phyloP scores from a whole-genome alignment of 352 stramenopile species.

The Globisporangium cystogenes region DNA sequence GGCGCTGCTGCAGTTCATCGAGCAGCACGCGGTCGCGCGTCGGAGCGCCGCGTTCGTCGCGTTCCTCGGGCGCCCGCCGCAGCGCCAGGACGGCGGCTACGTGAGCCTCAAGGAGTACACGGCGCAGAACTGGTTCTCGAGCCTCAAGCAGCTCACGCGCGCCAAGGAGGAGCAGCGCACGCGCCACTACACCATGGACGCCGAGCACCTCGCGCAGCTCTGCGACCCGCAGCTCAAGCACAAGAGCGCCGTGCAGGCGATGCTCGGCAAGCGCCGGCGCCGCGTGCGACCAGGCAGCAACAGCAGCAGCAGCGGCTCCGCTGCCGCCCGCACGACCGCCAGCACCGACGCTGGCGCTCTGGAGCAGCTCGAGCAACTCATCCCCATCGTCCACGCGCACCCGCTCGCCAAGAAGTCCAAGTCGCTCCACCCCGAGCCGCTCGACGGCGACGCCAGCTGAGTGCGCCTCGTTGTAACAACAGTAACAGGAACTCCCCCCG shows the following conservation, averaged over 20 bases:
- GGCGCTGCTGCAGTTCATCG: constrained; percentile 49
- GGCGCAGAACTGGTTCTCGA: constrained; percentile 55
- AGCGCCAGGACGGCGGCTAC: constrained; percentile 53
- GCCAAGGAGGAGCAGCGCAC: constrained; percentile 28
- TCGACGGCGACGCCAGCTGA: neutral
- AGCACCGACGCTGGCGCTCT: neutral
- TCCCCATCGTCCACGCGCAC: constrained; percentile 13
- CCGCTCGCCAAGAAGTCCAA: constrained; percentile 29
- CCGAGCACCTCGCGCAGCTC: constrained; percentile 9
- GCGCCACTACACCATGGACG: constrained; percentile 21
- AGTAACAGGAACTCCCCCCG: too few relatives aligned
- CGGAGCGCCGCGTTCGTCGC: constrained; percentile 27
- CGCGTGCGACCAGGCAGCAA: neutral
- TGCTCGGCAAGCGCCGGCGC: constrained; percentile 11
- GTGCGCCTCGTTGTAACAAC: neutral
- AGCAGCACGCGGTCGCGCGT: constrained; percentile 36
- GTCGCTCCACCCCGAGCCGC: constrained; percentile 7
- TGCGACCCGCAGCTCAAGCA: constrained; percentile 1
- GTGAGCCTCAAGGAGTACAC: constrained; percentile 74
- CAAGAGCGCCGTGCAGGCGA: constrained; percentile 1
- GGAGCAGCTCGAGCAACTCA: neutral
- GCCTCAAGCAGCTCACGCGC: constrained; percentile 39
- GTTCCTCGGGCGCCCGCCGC: constrained; percentile 58
- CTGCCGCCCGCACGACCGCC: neutral
- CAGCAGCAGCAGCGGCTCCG: neutral